Base-by-base conservation (phyloP, 352 stramenopile genomes). In the Globisporangium mamillatum region DNA sequence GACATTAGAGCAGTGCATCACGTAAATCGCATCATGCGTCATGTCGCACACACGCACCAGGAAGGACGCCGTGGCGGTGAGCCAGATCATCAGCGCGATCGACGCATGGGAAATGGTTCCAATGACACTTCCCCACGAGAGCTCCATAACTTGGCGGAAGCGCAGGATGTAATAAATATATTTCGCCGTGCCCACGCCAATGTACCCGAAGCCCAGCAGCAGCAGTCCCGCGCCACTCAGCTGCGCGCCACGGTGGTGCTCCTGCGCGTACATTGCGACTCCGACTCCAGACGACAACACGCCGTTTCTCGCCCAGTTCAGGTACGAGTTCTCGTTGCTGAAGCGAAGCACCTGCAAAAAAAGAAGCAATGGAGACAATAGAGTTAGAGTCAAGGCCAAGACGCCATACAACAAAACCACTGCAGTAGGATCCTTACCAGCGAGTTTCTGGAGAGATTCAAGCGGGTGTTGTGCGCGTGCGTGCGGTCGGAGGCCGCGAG, bases 91-190 rank as follows among this genome's bases (percentile, higher is more conserved):
- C 63, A 95, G 66, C 36, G 86, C 88, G 64, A 89, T 87, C 48
- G 86, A 86, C 54, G 88, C 86, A 76, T 95, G 88, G 63, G 86
- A 92, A 72, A 88, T 85, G 52, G 88, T 86, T 71, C 81, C 86
- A 64, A 94, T 84, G 77, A 95, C 88, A 76, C 86, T 95, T 71
- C 73, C 75, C 86, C 86, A 94, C 72, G 86, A 92, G 63, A 94
- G 78, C 75, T 93, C 86, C 88, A 95, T 95, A 50, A 93, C 77
- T 60, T 93, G 82, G 67, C 88, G 86, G 74, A 93, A 95, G 67
- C 88, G 88, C 67, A 94, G 75, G 69, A 95, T 92, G 74, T 95
- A 95, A 80, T 92, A 93, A 77, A 95, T 92, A 81, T 95, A 95
- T 81, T 95, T 95, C 68, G 82, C 78, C 48, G 86, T 93, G 62